These are phyloP conservation scores for Sparassis latifolia DNA, from an alignment of 1,284 basidiomycete genomes.

Conservation along the genomic window DNA sequence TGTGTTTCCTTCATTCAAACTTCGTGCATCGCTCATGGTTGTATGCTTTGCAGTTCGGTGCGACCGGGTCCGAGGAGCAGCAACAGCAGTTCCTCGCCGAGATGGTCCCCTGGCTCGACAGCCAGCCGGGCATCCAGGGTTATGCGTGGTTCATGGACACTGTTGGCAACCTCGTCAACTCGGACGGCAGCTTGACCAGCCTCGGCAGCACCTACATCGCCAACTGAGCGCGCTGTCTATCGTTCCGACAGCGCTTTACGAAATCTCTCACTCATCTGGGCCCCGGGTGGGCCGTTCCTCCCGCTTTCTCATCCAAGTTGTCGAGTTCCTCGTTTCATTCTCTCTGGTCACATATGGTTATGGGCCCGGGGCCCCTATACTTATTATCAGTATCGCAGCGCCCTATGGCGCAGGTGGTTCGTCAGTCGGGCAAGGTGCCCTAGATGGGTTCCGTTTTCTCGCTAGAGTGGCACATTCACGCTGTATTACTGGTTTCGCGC, in stretches of 20 bases:
- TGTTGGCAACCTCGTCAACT: conserved; percentile 21
- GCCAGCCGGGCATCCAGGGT: conserved; percentile 17
- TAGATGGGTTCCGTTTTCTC: no score
- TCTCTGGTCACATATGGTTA: no score
- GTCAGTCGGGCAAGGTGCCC: no score
- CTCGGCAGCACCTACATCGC: conserved; percentile 11
- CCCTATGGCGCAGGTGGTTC: no score
- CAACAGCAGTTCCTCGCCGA: conserved; percentile 21
- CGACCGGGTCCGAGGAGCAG: conserved; percentile 17
- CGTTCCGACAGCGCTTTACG: not conserved
- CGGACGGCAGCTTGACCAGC: conserved; percentile 12
- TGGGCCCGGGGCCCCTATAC: no score
- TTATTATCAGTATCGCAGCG: no score
- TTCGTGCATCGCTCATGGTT: no score
- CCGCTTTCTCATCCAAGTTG: not conserved
- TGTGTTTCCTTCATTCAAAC: conserved; percentile 3
- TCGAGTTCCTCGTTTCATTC: not conserved
- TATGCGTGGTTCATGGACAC: conserved; percentile 28
- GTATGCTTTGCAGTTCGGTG: conserved; percentile 20
- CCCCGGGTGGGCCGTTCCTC: no score
- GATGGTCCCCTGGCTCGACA: conserved; percentile 27
- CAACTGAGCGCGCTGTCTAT: not conserved
- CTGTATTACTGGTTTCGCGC: no score
- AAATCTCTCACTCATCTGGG: not conserved
- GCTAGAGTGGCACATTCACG: no score